Conservation (phyloP, 495 filamentous ascomycete species). For the Penicillium subrubescens region DNA sequence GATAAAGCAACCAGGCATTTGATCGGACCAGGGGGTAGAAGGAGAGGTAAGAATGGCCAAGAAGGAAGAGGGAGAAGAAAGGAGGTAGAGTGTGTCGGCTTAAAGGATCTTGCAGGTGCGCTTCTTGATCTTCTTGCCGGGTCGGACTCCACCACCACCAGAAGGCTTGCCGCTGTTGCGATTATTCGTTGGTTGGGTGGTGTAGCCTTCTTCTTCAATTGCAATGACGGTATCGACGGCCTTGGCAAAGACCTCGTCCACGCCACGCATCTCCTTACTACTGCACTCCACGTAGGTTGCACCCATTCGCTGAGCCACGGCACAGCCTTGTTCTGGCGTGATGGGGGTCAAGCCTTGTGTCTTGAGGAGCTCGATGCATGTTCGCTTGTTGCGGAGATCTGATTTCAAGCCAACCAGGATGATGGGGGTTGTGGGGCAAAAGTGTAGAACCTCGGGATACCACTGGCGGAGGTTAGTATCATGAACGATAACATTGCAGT, state of each 20-base stretch:
- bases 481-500: not conserved
- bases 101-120: conserved; percentile 72
- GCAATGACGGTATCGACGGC: conserved; percentile 84
- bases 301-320: conserved; percentile 88
- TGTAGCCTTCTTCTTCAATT: conserved; percentile 45
- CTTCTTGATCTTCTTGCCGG: conserved; percentile 61
- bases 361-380: conserved; percentile 96
- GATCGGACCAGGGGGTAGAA: conserved; percentile 28
- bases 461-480: conserved; percentile 59
- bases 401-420: conserved; percentile 96
- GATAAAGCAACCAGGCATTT: conserved; percentile 48
- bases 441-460: conserved; percentile 98
- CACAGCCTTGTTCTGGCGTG: conserved; percentile 82
- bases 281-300: conserved; percentile 97
- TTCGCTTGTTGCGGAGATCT: conserved; percentile 89
- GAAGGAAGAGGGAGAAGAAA: conserved; percentile 8
- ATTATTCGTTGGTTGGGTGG: conserved; percentile 26
- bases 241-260: conserved; percentile 90
- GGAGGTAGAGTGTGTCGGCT: conserved; percentile 20
- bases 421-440: conserved; percentile 95
- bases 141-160: conserved; percentile 25
- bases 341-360: conserved; percentile 96
- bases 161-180: conserved; percentile 33
- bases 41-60: conserved; percentile 24
- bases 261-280: conserved; percentile 93